Conservation (phyloP, 495 filamentous ascomycete genomes). For the Podospora sp. region DNA sequence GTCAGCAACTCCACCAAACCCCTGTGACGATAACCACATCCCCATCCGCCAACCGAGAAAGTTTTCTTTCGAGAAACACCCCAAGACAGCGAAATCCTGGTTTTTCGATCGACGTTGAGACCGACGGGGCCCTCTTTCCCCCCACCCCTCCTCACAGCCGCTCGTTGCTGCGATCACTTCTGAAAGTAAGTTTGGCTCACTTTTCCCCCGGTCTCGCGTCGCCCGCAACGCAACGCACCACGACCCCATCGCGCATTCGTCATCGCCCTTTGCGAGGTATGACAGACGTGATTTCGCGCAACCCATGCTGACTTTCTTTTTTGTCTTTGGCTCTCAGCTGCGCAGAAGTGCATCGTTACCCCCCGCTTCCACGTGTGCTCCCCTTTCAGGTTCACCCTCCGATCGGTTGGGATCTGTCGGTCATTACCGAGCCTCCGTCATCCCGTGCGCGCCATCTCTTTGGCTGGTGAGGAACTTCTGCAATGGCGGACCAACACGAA, state of each 20-base stretch:
- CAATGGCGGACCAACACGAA: conserved; percentile 95
- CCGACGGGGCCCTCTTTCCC: conserved; percentile 29
- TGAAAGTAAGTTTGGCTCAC: conserved; percentile 28
- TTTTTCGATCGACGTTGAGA: conserved; percentile 15
- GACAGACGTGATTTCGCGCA: conserved; percentile 3
- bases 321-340: conserved; percentile 16
- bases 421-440: conserved; percentile 33
- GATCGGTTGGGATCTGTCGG: conserved; percentile 33
- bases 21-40: conserved; percentile 36
- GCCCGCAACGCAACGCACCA: background rate
- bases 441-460: conserved; percentile 39
- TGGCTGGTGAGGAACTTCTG: conserved; percentile 47
- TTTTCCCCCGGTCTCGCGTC: background rate
- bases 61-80: conserved; percentile 4
- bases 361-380: conserved; percentile 25
- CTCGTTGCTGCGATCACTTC: conserved; percentile 40
- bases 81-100: conserved; percentile 7
- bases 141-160: conserved; percentile 25
- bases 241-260: conserved; percentile 11
- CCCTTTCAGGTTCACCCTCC: conserved; percentile 16
- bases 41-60: conserved; percentile 26
- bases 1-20: conserved; percentile 26
- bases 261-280: background rate
- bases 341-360: conserved; percentile 38
- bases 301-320: conserved; percentile 18